A percentile compares a stretch with the other conserved stretches of the same genome.
These are phyloP conservation scores for Taxawa tesnikishii DNA, from an alignment of 2,329 filamentous ascomycete species.

Conservation along the genomic window DNA sequence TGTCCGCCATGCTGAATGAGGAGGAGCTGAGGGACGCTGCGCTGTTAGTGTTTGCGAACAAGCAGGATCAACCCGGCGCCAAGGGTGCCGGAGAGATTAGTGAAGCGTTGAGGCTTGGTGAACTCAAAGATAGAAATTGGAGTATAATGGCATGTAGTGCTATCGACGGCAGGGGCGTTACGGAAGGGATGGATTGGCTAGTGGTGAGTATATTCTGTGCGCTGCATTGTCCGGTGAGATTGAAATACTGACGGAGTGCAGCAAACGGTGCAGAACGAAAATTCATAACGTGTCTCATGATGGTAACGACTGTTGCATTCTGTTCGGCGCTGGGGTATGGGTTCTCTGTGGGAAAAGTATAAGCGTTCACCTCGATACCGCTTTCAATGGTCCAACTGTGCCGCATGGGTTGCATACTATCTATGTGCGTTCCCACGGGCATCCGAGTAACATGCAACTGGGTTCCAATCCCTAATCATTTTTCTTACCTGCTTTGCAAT, in stretches of 20 bases:
- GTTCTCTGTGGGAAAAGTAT: no score
- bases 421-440: no score
- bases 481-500: no score
- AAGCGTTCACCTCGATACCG: no score
- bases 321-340: not conserved
- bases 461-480: no score
- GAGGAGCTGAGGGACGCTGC: constrained; percentile 90
- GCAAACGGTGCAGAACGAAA: not conserved
- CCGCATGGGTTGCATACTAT: no score
- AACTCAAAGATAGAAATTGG: constrained; percentile 95
- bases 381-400: no score
- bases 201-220: constrained; percentile 54
- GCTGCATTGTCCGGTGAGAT: not conserved
- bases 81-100: constrained; percentile 96
- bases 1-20: constrained; percentile 91
- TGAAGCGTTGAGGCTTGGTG: constrained; percentile 78
- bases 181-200: constrained; percentile 98
- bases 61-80: constrained; percentile 94
- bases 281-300: no score
- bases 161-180: constrained; percentile 87
- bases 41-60: constrained; percentile 93
- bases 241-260: not conserved
- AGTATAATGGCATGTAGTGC: constrained; percentile 97
- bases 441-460: no score
- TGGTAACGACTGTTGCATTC: not conserved